A percentile compares a stretch with the other conserved stretches of the same genome.
Conservation (phyloP, 305 asterid genomes). For the Plantago rigida region DNA sequence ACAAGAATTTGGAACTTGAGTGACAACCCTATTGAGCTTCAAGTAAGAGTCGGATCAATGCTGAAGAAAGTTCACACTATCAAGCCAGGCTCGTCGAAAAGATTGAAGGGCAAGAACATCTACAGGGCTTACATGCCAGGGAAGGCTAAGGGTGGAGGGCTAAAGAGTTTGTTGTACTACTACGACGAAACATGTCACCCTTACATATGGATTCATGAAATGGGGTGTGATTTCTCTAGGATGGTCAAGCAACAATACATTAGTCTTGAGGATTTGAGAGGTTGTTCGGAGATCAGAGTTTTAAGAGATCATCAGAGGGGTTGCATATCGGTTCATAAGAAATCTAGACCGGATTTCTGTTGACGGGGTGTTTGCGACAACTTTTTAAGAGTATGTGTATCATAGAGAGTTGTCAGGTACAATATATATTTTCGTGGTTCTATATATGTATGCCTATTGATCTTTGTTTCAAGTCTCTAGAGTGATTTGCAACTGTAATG, state of each 20-base stretch:
- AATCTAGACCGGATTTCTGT: slow-evolving; percentile 55
- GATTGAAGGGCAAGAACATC: slow-evolving; percentile 60
- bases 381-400: neutral
- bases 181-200: slow-evolving; percentile 87
- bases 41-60: slow-evolving; percentile 65
- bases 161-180: slow-evolving; percentile 57
- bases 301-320: slow-evolving; percentile 71
- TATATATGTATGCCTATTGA: too few species aligned
- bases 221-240: slow-evolving; percentile 58
- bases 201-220: slow-evolving; percentile 75
- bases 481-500: too few species aligned
- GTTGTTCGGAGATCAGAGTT: slow-evolving; percentile 63
- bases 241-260: slow-evolving; percentile 85
- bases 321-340: slow-evolving; percentile 60
- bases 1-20: slow-evolving; percentile 75
- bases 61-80: slow-evolving; percentile 57
- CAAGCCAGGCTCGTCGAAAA: slow-evolving; percentile 76
- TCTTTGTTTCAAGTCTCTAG: too few species aligned
- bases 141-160: slow-evolving; percentile 38
- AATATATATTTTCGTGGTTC: too few species aligned
- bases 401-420: too few species aligned
- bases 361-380: slow-evolving; percentile 22
- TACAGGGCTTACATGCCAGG: slow-evolving; percentile 79
- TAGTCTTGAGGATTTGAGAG: slow-evolving; percentile 73
- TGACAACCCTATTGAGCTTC: slow-evolving; percentile 59